These are phyloP conservation scores for Wallacemonas rigidus DNA, from an alignment of 208 protist genomes.

Conservation along the genomic window DNA sequence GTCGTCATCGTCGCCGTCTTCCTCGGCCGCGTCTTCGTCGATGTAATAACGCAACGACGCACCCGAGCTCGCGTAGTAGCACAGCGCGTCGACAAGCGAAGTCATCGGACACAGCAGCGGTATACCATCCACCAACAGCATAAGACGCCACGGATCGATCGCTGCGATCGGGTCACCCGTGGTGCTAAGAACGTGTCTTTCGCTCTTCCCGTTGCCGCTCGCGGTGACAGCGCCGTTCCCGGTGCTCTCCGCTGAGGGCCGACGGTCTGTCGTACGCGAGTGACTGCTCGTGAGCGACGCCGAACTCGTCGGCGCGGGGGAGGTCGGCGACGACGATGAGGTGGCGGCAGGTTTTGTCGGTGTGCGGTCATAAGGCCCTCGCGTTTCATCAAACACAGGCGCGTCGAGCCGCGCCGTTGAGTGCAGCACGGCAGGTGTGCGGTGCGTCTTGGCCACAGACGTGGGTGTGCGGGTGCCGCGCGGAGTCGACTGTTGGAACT, in stretches of 20 bases:
- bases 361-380: neutral
- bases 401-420: neutral
- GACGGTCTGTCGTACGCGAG: slow-evolving; percentile 6
- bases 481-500: too few relatives aligned
- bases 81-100: slow-evolving; percentile 43
- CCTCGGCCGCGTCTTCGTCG: slow-evolving; percentile 6
- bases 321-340: too few relatives aligned
- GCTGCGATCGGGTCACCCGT: neutral
- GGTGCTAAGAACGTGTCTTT: neutral
- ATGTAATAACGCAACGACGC: slow-evolving; percentile 32
- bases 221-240: neutral
- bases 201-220: neutral
- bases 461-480: too few relatives aligned
- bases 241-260: neutral
- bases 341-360: neutral
- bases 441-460: neutral
- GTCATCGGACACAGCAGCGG: slow-evolving; percentile 41
- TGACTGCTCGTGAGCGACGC: neutral
- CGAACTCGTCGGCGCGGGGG: neutral
- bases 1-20: slow-evolving; percentile 8
- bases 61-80: slow-evolving; percentile 26
- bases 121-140: slow-evolving; percentile 43
- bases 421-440: neutral
- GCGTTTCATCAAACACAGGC: slow-evolving; percentile 1
- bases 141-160: slow-evolving; percentile 20